Evolutionary conservation across 768 basidiomycete species (phyloP), one percentile per base, ranked within the genome.

Genomic region (Tricholoma sp.): DNA sequence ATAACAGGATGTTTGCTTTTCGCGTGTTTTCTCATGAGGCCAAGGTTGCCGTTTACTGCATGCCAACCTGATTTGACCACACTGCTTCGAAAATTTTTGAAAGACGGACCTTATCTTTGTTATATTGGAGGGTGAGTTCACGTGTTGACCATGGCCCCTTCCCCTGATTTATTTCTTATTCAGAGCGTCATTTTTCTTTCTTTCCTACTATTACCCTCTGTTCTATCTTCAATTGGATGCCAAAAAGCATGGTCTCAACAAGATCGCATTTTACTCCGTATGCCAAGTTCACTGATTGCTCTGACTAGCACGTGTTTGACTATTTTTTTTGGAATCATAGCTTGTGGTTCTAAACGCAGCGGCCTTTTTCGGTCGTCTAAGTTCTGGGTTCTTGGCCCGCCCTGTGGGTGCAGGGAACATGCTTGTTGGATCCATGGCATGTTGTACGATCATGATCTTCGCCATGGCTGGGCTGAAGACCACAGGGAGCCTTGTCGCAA

Each of bases 161-260:
- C 50, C 6, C 1, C 44, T 45, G 12, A 50, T 1, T 28, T 33
- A 2, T 10, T 32, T 17, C n/a, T 10, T 42, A 11, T 45, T 3
- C 41, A 58, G 54, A 33, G 36, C 54, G 8, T 47, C 47, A 12
- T 13, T 61, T 44, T 68, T 72, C 31, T 55, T 60, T 4, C 49
- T 56, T 2, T 68, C 63, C 12, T 65, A 68, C 48, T 73, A 63
- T 37, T 72, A 60, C 13, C 74, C 75, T 2, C 51, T 71, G 15
- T 77, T 76, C 59, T 77, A 71, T 51, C 54, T 77, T 17, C 77
- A 79, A 53, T 57, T 78, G 4, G 70, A 71, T 53, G 66, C 76
- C 1, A 54, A 66, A 20, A 37, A 58, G 17, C 75, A 75, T 52
- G 65, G 67, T 2, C 59, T 71, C 20, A 59, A 67, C n/a, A 66